phyloP scores from a whole-genome alignment of 176 grass and related monocot genomes.

The Tillandsia leiboldiana region DNA sequence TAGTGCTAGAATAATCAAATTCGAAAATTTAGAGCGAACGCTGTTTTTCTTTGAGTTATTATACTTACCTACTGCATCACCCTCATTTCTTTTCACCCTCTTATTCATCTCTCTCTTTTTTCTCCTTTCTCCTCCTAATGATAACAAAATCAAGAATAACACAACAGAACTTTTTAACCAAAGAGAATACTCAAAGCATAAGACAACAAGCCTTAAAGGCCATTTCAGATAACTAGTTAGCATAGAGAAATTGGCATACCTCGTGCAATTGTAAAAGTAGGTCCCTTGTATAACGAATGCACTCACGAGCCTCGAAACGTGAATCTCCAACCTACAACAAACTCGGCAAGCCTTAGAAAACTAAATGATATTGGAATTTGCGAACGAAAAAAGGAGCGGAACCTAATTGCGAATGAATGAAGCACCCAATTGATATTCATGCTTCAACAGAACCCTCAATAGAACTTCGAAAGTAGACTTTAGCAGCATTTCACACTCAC shows the following conservation, averaged over 20 bases:
- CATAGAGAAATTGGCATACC: slow-evolving; percentile 25
- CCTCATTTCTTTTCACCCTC: too few relatives aligned
- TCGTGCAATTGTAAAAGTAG: slow-evolving; percentile 68
- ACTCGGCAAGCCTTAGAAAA: background rate
- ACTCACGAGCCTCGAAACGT: slow-evolving; percentile 53
- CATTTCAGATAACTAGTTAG: background rate
- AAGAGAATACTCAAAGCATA: background rate
- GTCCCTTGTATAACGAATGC: slow-evolving; percentile 67
- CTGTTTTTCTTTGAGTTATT: too few relatives aligned
- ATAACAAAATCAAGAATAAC: background rate
- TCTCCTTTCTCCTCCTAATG: too few relatives aligned
- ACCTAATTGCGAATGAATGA: background rate
- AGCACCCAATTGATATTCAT: background rate
- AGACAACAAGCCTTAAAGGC: slow-evolving; percentile 9
- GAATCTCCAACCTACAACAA: slow-evolving; percentile 53
- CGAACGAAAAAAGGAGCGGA: background rate
- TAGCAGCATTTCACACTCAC: background rate
- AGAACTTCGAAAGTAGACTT: background rate
- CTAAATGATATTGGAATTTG: background rate
- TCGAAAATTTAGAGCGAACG: too few relatives aligned
- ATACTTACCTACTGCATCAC: too few relatives aligned
- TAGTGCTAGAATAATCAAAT: too few relatives aligned
- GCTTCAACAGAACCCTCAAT: background rate
- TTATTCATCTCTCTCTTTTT: too few relatives aligned
- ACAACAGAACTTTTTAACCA: background rate